phyloP scores from a whole-genome alignment of 2,329 filamentous ascomycete genomes.

The Podosphaera fusca region DNA sequence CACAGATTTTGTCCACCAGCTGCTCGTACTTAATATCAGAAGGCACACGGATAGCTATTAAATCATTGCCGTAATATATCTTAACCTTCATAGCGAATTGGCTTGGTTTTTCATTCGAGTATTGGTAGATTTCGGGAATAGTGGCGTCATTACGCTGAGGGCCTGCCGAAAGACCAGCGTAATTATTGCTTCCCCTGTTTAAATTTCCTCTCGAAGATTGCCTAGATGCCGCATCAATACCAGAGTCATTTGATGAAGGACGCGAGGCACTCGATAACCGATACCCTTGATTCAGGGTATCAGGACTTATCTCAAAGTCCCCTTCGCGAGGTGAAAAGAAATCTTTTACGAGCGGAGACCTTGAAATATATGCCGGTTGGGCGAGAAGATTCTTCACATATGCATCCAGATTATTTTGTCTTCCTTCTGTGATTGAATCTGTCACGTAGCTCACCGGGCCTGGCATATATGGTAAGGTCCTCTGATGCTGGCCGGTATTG shows the following conservation, averaged over 20 bases:
- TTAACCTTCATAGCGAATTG: constrained; percentile 65
- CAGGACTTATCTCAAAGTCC: constrained; percentile 78
- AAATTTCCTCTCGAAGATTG: constrained; percentile 43
- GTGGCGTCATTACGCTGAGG: constrained; percentile 22
- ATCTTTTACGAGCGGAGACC: constrained; percentile 63
- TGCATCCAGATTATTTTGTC: constrained; percentile 77
- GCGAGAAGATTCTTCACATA: constrained; percentile 82
- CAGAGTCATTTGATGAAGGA: constrained; percentile 40
- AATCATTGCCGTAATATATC: constrained; percentile 76
- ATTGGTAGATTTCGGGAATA: constrained; percentile 3
- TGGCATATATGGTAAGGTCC: constrained; percentile 88
- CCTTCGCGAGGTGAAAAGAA: constrained; percentile 79
- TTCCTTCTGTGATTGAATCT: constrained; percentile 86
- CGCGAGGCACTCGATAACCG: constrained; percentile 49
- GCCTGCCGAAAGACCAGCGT: constrained; percentile 29
- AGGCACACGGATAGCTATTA: constrained; percentile 77
- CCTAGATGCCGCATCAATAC: constrained; percentile 33
- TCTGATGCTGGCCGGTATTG: constrained; percentile 54
- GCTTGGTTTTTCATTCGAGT: constrained; percentile 9
- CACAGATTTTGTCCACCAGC: constrained; percentile 62
- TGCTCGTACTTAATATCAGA: constrained; percentile 55
- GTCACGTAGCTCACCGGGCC: constrained; percentile 94
- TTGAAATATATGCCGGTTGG: constrained; percentile 65
- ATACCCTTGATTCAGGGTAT: constrained; percentile 41
- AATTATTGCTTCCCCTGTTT: constrained; percentile 25